phyloP scores from a whole-genome alignment of 2,329 filamentous ascomycete species.

The Cryphonectria carpinicola region DNA sequence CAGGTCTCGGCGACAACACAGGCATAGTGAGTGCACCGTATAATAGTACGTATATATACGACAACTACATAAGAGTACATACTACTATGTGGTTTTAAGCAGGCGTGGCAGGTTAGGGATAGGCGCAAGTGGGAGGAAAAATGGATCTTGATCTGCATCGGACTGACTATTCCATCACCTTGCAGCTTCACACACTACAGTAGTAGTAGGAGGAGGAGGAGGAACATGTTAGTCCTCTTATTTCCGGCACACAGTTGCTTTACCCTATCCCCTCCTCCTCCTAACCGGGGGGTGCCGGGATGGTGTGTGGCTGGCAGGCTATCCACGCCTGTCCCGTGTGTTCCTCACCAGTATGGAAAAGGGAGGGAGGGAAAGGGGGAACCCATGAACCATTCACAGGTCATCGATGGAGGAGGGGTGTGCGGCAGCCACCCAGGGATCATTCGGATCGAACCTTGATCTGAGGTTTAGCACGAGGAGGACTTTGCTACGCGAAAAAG shows the following conservation, averaged over 20 bases:
- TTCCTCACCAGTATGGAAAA: too few relatives aligned
- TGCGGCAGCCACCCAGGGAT: not conserved
- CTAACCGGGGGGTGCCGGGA: not conserved
- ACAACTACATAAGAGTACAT: not conserved
- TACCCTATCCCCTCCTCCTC: not conserved
- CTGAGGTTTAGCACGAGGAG: not conserved
- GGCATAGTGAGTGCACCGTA: not conserved
- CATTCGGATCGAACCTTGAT: not conserved
- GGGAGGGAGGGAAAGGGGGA: too few relatives aligned
- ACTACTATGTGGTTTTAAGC: too few relatives aligned
- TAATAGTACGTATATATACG: not conserved
- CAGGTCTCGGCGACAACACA: not conserved
- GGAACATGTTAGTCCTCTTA: not conserved
- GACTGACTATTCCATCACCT: not conserved
- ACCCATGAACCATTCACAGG: not conserved
- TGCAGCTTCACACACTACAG: not conserved
- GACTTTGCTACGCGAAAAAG: not conserved
- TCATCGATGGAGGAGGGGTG: not conserved
- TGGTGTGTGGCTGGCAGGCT: not conserved
- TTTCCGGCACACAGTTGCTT: not conserved
- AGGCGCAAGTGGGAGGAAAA: not conserved
- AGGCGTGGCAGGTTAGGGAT: not conserved
- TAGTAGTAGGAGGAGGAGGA: not conserved
- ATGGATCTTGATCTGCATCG: not conserved
- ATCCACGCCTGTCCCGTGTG: too few relatives aligned